phyloP scores from a whole-genome alignment of 371 early-diverging fungal genomes.

The Umbelopsis sp. region DNA sequence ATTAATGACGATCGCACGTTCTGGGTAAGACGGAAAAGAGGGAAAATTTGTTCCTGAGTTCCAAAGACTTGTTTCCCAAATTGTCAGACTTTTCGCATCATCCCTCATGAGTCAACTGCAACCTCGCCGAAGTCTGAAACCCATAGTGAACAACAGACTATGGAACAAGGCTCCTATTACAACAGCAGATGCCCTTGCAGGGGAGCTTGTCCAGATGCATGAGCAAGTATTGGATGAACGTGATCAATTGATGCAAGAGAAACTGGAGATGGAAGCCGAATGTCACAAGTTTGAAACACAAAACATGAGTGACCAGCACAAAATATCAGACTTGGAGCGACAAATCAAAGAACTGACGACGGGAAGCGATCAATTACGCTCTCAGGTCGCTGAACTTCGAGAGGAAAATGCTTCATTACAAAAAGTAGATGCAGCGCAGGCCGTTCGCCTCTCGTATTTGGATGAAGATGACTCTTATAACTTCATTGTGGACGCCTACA shows the following conservation, averaged over 20 bases:
- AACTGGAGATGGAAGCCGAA: constrained; percentile 27
- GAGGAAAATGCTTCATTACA: not conserved
- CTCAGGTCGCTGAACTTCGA: not conserved
- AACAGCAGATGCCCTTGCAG: constrained; percentile 14
- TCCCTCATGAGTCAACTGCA: constrained; percentile 12
- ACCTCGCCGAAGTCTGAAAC: constrained; percentile 13
- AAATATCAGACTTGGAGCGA: not conserved
- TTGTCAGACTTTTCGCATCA: not conserved
- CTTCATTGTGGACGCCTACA: constrained; percentile 11
- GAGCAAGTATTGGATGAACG: constrained; percentile 48
- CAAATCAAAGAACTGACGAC: not conserved
- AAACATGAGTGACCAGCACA: constrained; percentile 15
- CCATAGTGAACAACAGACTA: not conserved
- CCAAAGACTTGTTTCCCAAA: not conserved
- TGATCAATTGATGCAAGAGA: constrained; percentile 35
- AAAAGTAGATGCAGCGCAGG: not conserved
- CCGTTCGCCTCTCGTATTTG: not conserved
- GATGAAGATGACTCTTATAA: constrained; percentile 8
- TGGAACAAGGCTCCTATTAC: constrained; percentile 16
- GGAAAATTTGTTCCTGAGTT: constrained; percentile 19
- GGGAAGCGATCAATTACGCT: not conserved
- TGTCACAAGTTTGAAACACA: constrained; percentile 12
- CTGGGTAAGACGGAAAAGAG: constrained; percentile 6
- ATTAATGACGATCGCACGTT: constrained; percentile 16
- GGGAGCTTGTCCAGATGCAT: constrained; percentile 18